These are phyloP conservation scores for Malassezia caprae DNA, from an alignment of 1,284 basidiomycete genomes.

Conservation along the genomic window DNA sequence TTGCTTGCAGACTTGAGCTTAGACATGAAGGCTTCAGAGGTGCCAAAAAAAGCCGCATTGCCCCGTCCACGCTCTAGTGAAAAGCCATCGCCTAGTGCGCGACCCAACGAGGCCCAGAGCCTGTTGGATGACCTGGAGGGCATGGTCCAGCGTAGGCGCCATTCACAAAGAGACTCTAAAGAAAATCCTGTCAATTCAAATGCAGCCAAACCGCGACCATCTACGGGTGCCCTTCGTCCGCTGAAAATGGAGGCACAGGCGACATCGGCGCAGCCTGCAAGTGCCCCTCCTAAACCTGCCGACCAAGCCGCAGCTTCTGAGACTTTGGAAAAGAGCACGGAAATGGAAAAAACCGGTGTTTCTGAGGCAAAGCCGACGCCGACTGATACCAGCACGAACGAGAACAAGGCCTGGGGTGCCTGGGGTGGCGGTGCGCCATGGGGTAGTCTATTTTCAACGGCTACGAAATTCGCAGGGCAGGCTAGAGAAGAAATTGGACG, in stretches of 20 bases:
- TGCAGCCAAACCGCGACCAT: not conserved
- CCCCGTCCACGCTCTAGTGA: not conserved
- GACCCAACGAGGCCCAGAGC: conserved; percentile 36
- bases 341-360: not conserved
- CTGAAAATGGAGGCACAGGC: not conserved
- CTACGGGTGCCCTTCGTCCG: not conserved
- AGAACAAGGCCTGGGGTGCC: conserved; percentile 60
- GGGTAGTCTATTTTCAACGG: conserved; percentile 51
- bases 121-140: conserved; percentile 44
- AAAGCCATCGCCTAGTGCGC: not conserved
- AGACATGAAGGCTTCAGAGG: conserved; percentile 19
- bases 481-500: conserved; percentile 43
- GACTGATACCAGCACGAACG: not conserved
- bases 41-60: not conserved
- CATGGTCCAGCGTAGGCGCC: conserved; percentile 38
- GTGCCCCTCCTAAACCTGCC: conserved; percentile 3
- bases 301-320: conserved; percentile 50
- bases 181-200: not conserved
- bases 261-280: not conserved
- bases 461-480: conserved; percentile 41
- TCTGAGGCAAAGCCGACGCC: not conserved
- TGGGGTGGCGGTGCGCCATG: conserved; percentile 38
- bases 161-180: conserved; percentile 4
- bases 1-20: conserved; percentile 42
- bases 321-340: not conserved